Evolutionary conservation across 2,329 filamentous ascomycete genomes (phyloP).

Genomic region (Colletotrichum theobromicola): DNA sequence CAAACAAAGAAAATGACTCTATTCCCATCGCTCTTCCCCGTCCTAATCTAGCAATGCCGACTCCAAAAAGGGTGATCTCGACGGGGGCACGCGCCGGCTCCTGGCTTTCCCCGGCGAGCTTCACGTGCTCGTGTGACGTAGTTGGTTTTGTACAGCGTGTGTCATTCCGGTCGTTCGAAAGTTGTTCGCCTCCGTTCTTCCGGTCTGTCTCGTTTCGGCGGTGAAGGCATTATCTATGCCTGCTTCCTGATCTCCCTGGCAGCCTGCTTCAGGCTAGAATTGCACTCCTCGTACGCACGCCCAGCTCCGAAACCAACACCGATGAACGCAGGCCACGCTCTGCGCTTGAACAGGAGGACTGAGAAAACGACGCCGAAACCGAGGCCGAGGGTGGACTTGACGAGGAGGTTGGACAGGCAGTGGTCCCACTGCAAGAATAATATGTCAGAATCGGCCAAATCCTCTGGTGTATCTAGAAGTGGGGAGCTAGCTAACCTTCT

Average conservation of each 20-base stretch:
- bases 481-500: constrained; percentile 73
- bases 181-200: constrained; percentile 24
- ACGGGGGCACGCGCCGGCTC: constrained; percentile 1
- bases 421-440: constrained; percentile 81
- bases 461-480: background rate
- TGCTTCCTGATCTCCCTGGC: constrained; percentile 62
- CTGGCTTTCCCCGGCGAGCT: constrained; percentile 8
- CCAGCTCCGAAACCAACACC: constrained; percentile 95
- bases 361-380: constrained; percentile 99
- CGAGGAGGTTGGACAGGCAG: constrained; percentile 95
- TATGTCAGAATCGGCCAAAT: constrained; percentile 21
- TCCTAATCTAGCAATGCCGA: constrained; percentile 14
- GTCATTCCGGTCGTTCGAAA: constrained; percentile 17
- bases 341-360: constrained; percentile 95
- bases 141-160: constrained; percentile 34
- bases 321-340: constrained; percentile 96
- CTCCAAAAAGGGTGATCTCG: constrained; percentile 8
- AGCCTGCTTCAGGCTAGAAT: constrained; percentile 74
- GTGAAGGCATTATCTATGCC: constrained; percentile 35
- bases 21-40: constrained; percentile 20
- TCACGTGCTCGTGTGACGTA: constrained; percentile 16
- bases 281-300: constrained; percentile 97
- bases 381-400: constrained; percentile 94
- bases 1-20: constrained; percentile 22
- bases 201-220: constrained; percentile 1